Evolutionary conservation across 2,329 filamentous ascomycete species (phyloP).

Genomic region (Cercospora canescens): DNA sequence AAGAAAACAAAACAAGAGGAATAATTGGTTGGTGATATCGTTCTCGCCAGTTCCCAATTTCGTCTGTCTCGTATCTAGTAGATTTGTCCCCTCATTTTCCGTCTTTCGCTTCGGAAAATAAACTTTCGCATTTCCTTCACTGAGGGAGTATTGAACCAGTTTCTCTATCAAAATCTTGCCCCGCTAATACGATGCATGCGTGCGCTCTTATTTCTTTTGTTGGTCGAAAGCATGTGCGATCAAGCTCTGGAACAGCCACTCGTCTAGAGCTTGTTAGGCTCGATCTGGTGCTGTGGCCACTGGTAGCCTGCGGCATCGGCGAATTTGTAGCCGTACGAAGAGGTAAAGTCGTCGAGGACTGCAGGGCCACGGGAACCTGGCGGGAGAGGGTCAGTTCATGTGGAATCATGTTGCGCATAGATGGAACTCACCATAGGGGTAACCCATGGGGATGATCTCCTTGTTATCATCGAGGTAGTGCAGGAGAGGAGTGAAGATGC

Average conservation of each 20-base stretch:
- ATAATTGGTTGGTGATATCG: too few species aligned
- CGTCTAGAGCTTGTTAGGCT: conserved; percentile 74
- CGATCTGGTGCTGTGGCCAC: conserved; percentile 76
- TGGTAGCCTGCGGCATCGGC: conserved; percentile 94
- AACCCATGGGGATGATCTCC: conserved; percentile 99
- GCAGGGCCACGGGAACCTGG: conserved; percentile 92
- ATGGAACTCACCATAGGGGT: conserved; percentile 81
- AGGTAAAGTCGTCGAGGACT: conserved; percentile 96
- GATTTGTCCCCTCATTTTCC: neutral
- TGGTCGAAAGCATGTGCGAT: neutral
- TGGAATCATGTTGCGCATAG: neutral
- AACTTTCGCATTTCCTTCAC: neutral
- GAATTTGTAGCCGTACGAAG: conserved; percentile 98
- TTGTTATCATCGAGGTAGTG: conserved; percentile 99
- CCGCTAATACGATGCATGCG: neutral
- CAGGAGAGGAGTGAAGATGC: conserved; percentile 94
- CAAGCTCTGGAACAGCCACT: conserved; percentile 1
- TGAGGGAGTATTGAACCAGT: neutral
- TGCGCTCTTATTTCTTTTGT: neutral
- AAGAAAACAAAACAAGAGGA: neutral
- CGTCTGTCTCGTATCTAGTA: conserved; percentile 1
- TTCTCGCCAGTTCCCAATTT: neutral
- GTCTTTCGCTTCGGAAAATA: neutral
- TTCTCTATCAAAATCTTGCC: neutral
- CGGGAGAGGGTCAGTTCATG: conserved; percentile 23